phyloP scores from a whole-genome alignment of 1,284 basidiomycete genomes.

The Paramarasmius palmivorus region DNA sequence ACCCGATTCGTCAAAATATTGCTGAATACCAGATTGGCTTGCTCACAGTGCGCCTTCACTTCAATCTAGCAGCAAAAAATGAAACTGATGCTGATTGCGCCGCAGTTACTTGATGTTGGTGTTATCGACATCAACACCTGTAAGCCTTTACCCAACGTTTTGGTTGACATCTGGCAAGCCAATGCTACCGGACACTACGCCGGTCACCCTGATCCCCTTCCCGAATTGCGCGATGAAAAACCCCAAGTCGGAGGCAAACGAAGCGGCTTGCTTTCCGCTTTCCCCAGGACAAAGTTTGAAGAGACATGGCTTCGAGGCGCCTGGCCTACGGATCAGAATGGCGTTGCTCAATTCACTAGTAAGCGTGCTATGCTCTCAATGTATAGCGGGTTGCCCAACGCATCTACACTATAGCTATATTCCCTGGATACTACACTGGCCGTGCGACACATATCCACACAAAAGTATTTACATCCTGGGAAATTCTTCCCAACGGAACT shows the following conservation, averaged over 20 bases:
- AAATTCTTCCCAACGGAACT: constrained; percentile 40
- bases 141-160: constrained; percentile 62
- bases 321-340: constrained; percentile 65
- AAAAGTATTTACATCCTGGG: constrained; percentile 46
- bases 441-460: constrained; percentile 55
- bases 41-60: constrained; percentile 34
- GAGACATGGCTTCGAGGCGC: constrained; percentile 67
- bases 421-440: constrained; percentile 65
- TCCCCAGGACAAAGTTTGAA: constrained; percentile 37
- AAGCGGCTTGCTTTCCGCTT: constrained; percentile 39
- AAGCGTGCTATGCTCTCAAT: constrained; percentile 13
- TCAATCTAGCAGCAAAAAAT: neutral
- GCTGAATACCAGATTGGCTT: constrained; percentile 48
- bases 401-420: constrained; percentile 47
- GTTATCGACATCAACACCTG: constrained; percentile 77
- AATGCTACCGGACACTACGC: constrained; percentile 56
- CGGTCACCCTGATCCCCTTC: constrained; percentile 45
- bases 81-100: neutral
- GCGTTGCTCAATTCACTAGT: constrained; percentile 65
- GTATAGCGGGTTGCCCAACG: too few relatives aligned
- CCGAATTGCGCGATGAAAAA: constrained; percentile 39
- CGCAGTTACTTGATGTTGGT: constrained; percentile 61
- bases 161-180: constrained; percentile 74
- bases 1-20: constrained; percentile 50
- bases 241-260: constrained; percentile 47